Percentiles rank a stretch among this genome's conserved stretches.
Evolutionary conservation across 2,329 filamentous ascomycete species (phyloP).

Genomic region (Chaetomium olivaceum): DNA sequence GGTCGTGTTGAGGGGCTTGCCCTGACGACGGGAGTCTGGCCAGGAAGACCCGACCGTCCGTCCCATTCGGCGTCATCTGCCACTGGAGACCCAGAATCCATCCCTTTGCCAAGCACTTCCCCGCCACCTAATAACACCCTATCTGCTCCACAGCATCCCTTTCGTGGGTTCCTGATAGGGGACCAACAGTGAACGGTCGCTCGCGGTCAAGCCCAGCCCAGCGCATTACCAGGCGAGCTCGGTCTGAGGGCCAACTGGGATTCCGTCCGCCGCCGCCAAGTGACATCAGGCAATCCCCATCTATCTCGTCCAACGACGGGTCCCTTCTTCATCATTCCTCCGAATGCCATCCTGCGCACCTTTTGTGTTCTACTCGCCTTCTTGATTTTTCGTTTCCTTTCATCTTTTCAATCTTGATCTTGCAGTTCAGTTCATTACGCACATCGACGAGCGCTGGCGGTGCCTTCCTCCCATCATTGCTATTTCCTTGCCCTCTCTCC

Average conservation of each 20-base stretch:
- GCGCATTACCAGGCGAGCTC: constrained; percentile 7
- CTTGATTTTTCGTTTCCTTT: constrained; percentile 4
- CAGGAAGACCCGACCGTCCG: too few species aligned
- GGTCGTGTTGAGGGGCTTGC: neutral
- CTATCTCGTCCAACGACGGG: neutral
- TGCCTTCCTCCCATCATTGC: constrained; percentile 14
- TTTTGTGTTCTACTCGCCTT: neutral
- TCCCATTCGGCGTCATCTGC: constrained; percentile 2
- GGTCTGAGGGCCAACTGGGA: constrained; percentile 5
- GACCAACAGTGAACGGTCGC: constrained; percentile 14
- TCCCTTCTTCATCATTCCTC: neutral
- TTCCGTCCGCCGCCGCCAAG: constrained; percentile 4
- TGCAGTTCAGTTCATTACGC: neutral
- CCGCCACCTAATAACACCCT: constrained; percentile 24
- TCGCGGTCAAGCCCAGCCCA: constrained; percentile 4
- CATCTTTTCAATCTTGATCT: neutral
- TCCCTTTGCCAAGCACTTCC: constrained; percentile 16
- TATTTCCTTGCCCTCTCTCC: constrained; percentile 8
- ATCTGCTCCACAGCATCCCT: constrained; percentile 12
- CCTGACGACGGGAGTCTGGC: too few species aligned
- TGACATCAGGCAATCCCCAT: constrained; percentile 9
- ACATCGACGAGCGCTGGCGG: constrained; percentile 19
- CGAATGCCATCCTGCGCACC: neutral
- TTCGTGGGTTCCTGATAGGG: constrained; percentile 12
- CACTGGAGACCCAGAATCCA: neutral